Percentiles rank a stretch among this genome's conserved stretches.
phyloP scores from a whole-genome alignment of 1,139 yeast species.

The Neolecta irregularis region DNA sequence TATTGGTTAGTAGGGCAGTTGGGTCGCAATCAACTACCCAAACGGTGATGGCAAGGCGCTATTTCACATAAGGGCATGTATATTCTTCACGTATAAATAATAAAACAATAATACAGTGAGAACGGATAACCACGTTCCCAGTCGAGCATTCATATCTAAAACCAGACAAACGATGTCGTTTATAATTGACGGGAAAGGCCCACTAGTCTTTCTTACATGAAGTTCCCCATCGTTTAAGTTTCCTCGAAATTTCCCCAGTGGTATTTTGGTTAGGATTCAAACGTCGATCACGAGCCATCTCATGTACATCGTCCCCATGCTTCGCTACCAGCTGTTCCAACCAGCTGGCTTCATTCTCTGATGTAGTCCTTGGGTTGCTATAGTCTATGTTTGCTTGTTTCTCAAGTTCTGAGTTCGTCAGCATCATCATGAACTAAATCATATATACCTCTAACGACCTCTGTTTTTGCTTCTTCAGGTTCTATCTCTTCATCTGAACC shows the following conservation, averaged over 20 bases:
- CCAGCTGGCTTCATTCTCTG: constrained; percentile 69
- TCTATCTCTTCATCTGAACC: constrained; percentile 3
- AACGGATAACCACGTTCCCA: no score
- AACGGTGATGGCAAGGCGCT: no score
- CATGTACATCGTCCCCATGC: constrained; percentile 75
- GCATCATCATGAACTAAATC: neutral
- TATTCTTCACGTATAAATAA: no score
- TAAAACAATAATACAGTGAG: no score
- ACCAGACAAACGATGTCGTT: no score
- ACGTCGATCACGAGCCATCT: constrained; percentile 75
- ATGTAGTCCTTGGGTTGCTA: constrained; percentile 32
- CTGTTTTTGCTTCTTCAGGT: constrained; percentile 1
- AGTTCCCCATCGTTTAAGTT: constrained; percentile 1
- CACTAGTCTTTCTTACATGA: no score
- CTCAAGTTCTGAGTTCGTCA: constrained; percentile 34
- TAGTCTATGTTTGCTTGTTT: constrained; percentile 44
- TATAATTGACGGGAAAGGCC: no score
- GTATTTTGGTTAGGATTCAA: constrained; percentile 14
- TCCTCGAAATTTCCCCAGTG: constrained; percentile 11
- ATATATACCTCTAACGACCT: neutral
- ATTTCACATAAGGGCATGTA: no score
- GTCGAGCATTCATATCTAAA: no score
- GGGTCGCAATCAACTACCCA: no score
- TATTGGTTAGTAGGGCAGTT: no score
- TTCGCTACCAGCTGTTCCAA: constrained; percentile 45